Evolutionary conservation across 2,329 filamentous ascomycete genomes (phyloP), one percentile per base, ranked within the genome.

Genomic region (Alternaria postmessia): DNA sequence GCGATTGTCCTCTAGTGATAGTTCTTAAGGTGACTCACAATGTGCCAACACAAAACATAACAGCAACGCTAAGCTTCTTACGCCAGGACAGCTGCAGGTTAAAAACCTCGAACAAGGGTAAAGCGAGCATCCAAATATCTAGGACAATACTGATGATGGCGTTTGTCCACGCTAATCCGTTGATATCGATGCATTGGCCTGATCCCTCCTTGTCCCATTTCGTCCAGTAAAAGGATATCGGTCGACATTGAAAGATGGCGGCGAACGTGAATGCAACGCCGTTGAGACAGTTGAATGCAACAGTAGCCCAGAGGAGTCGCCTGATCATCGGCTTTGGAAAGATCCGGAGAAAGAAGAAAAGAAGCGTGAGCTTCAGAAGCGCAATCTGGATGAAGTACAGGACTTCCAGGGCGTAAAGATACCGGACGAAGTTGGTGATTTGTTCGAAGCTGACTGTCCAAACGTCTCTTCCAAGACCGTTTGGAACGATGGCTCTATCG

Each of bases 391-490:
- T 64, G 55, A 76, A 76, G 63, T 78, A 79, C 11, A 78, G 61
- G 3, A 77, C 62, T 51, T 77, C 73, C 47, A 74, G 61, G 11
- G 70, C 62, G 63, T 76, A 79, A 48, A 78, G 71, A 44, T 63
- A 68, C 44, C 63, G 57, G 32, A 78, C 70, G 28, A 87, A 84
- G 1, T 70, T 68, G 28, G 80, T 83, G 46, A 87, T 79, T 16
- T 78, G 65, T 0, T 77, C 68, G 0, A 77, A 70, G 0, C 75
- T 60, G 5, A 87, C 61, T 0, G 82, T 84, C 84, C 84, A 87
- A 16, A 86, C 77, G 48, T 87, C 85, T 18, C 69, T 78, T 7
- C 85, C 84, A 7, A 86, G 72, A 1, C 85, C 85, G n/a, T 70
- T 70, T 2, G 59, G 53, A 8, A 70, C 26, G 14, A 62, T 47